phyloP scores from a whole-genome alignment of 768 basidiomycete species.

The Collybia mongolica region DNA sequence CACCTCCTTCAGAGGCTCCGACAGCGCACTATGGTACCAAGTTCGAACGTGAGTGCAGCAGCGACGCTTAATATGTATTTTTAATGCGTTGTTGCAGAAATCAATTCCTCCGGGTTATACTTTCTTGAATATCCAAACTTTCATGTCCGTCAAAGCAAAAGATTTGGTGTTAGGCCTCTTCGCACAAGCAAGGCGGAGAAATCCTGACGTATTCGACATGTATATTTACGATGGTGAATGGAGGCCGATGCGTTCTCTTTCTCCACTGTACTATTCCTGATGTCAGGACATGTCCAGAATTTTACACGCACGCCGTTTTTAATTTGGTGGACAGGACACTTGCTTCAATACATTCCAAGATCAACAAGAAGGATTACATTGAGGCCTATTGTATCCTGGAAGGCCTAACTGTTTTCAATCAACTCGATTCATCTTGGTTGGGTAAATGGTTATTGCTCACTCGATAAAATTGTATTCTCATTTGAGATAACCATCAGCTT shows the following conservation, averaged over 20 bases:
- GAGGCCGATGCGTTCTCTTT: background rate
- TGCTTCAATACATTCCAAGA: constrained; percentile 25
- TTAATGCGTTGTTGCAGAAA: no score
- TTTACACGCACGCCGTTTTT: constrained; percentile 29
- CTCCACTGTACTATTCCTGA: background rate
- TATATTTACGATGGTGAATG: constrained; percentile 32
- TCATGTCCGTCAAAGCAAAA: constrained; percentile 28
- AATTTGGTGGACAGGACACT: constrained; percentile 33
- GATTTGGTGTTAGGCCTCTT: constrained; percentile 25
- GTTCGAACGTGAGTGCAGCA: constrained; percentile 6
- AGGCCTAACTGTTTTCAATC: constrained; percentile 29
- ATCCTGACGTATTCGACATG: constrained; percentile 31
- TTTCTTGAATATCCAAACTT: constrained; percentile 25
- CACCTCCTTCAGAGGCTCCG: background rate
- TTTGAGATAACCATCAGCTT: constrained; percentile 18
- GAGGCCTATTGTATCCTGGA: constrained; percentile 32
- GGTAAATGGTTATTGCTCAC: constrained; percentile 20
- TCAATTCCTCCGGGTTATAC: constrained; percentile 29
- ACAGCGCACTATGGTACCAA: constrained; percentile 4
- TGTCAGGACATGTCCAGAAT: constrained; percentile 20
- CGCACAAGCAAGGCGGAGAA: constrained; percentile 26
- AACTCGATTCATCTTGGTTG: constrained; percentile 27
- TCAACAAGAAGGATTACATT: constrained; percentile 29
- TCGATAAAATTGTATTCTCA: no score
- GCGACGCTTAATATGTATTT: constrained; percentile 5